These are phyloP conservation scores for Tetradesmus lagerheimii DNA, from an alignment of 139 green algal species.

Conservation along the genomic window DNA sequence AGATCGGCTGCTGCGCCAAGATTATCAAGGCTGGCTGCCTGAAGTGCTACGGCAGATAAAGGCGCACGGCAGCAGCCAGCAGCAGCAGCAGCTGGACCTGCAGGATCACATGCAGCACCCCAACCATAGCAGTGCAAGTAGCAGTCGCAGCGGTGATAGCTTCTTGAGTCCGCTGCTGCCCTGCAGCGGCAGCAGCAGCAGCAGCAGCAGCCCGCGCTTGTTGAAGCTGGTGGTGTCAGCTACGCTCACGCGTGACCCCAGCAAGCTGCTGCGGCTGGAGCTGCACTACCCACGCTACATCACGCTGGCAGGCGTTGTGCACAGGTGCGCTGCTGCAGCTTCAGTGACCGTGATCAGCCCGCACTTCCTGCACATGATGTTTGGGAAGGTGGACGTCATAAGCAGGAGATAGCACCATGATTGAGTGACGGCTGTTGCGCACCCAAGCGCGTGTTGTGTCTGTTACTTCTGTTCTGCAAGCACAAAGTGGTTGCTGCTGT, in stretches of 20 bases:
- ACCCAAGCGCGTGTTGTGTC: too few relatives aligned
- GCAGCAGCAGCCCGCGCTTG: slow-evolving; percentile 42
- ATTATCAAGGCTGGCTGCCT: slow-evolving; percentile 95
- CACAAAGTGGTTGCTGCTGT: background rate
- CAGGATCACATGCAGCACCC: background rate
- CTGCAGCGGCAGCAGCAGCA: background rate
- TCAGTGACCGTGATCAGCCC: background rate
- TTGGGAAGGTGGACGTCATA: too few relatives aligned
- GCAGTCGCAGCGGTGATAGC: background rate
- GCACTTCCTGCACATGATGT: background rate
- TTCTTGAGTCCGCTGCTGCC: background rate
- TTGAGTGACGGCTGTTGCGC: too few relatives aligned
- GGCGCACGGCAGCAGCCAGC: background rate
- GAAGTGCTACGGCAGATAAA: slow-evolving; percentile 61
- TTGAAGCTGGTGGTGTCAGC: slow-evolving; percentile 93
- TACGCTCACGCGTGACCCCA: slow-evolving; percentile 92
- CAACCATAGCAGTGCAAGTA: background rate
- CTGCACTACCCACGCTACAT: slow-evolving; percentile 88
- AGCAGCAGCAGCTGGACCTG: slow-evolving; percentile 29
- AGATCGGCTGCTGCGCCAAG: slow-evolving; percentile 92
- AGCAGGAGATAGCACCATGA: too few relatives aligned
- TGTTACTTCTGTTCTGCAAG: background rate
- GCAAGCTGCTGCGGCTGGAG: slow-evolving; percentile 82
- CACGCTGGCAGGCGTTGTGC: slow-evolving; percentile 52
- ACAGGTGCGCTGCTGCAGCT: background rate